phyloP scores from a whole-genome alignment of 1,139 yeast genomes.

The Yamadazyma mexicana region DNA sequence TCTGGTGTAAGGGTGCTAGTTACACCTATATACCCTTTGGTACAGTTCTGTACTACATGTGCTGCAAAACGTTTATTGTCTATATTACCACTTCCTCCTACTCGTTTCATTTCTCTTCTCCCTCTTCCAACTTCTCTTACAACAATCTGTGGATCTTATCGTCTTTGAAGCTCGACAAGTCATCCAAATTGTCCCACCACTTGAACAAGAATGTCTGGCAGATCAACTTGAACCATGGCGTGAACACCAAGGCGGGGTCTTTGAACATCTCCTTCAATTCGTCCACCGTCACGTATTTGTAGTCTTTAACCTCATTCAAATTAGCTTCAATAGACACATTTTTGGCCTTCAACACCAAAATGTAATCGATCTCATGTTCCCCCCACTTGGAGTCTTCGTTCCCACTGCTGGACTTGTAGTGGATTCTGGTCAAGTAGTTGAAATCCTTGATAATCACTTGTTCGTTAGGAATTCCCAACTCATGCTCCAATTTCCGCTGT shows the following conservation, averaged over 20 bases:
- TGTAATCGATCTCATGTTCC: constrained; percentile 96
- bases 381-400: constrained; percentile 83
- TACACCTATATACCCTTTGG: no score
- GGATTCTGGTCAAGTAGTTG: constrained; percentile 87
- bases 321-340: constrained; percentile 57
- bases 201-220: constrained; percentile 87
- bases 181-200: constrained; percentile 86
- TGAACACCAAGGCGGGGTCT: constrained; percentile 64
- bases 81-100: no score
- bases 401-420: constrained; percentile 75
- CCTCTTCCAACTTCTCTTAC: neutral
- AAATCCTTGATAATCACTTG: constrained; percentile 70
- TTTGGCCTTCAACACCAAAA: constrained; percentile 69
- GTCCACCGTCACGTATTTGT: constrained; percentile 65
- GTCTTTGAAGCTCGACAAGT: constrained; percentile 48
- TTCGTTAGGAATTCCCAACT: constrained; percentile 72
- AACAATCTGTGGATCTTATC: constrained; percentile 45
- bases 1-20: no score
- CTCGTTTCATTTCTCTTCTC: no score
- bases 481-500: constrained; percentile 87
- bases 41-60: no score
- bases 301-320: constrained; percentile 83
- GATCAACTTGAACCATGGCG: constrained; percentile 97
- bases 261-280: constrained; percentile 76
- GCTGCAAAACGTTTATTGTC: no score